Percentiles rank a stretch among this genome's conserved stretches.
Evolutionary conservation across 2,329 filamentous ascomycete genomes (phyloP).

Genomic region (Phialophora verrucosa): DNA sequence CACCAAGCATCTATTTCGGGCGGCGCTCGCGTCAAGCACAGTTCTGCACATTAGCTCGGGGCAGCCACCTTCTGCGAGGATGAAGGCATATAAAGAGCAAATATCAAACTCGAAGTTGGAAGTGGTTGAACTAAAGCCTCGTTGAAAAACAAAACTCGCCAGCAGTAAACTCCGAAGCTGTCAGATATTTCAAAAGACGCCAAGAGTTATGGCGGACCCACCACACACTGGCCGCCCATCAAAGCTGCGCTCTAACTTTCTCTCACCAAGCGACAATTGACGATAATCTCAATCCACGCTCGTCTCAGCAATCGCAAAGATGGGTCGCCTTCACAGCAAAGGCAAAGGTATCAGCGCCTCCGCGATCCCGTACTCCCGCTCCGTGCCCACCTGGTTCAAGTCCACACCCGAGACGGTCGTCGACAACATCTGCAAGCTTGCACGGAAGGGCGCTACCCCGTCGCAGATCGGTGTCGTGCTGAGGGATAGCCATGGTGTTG

Average conservation of each 20-base stretch:
- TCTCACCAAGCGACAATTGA: neutral
- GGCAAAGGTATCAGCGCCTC: constrained; percentile 99
- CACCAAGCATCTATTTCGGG: neutral
- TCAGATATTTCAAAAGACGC: constrained; percentile 4
- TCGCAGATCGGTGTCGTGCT: constrained; percentile 99
- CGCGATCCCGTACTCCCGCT: constrained; percentile 95
- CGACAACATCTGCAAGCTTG: constrained; percentile 98
- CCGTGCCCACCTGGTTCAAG: constrained; percentile 94
- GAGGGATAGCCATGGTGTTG: constrained; percentile 96
- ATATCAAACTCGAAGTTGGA: neutral
- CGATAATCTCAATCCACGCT: constrained; percentile 23
- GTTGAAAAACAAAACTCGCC: neutral
- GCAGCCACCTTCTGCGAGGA: neutral
- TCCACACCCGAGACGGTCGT: constrained; percentile 97
- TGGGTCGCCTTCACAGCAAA: constrained; percentile 99
- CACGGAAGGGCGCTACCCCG: constrained; percentile 97
- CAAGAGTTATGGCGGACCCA: constrained; percentile 26
- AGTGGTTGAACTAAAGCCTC: neutral
- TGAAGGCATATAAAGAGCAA: neutral
- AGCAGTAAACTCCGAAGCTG: neutral
- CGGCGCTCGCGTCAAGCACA: neutral
- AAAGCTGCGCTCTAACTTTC: constrained; percentile 1
- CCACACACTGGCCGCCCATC: constrained; percentile 9
- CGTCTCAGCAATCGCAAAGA: constrained; percentile 49
- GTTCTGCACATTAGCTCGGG: neutral